Evolutionary conservation across 352 stramenopile species (phyloP).

Genomic region (Phytophthora capsici): DNA sequence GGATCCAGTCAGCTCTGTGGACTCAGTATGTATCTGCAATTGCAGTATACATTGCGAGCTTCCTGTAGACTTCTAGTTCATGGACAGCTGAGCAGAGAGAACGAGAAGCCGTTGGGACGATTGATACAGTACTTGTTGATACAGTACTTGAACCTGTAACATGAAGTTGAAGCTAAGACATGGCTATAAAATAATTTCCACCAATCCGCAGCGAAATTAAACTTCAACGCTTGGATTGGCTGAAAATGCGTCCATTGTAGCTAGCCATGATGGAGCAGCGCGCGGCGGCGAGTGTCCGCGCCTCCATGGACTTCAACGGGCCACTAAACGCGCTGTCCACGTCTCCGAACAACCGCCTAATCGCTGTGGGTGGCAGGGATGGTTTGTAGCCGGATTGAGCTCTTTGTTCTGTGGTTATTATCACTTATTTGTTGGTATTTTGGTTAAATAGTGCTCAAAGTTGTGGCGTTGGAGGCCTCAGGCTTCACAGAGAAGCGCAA

Average conservation of each 20-base stretch:
- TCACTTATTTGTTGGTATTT: slow-evolving; percentile 1
- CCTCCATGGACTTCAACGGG: slow-evolving; percentile 88
- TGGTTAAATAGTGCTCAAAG: slow-evolving; percentile 68
- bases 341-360: slow-evolving; percentile 82
- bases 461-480: slow-evolving; percentile 76
- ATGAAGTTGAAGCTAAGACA: slow-evolving; percentile 6
- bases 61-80: neutral
- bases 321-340: slow-evolving; percentile 85
- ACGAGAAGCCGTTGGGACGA: neutral
- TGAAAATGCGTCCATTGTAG: slow-evolving; percentile 9
- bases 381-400: slow-evolving; percentile 37
- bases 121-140: neutral
- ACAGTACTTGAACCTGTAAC: no score
- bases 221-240: slow-evolving; percentile 21
- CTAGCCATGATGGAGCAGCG: slow-evolving; percentile 34
- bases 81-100: slow-evolving; percentile 3
- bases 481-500: slow-evolving; percentile 89
- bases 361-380: slow-evolving; percentile 86
- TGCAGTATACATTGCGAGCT: neutral
- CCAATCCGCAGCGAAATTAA: slow-evolving; percentile 14
- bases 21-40: neutral
- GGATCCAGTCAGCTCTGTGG: neutral
- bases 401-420: neutral
- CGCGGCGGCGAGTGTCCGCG: slow-evolving; percentile 63
- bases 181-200: slow-evolving; percentile 16